phyloP scores from a whole-genome alignment of 2,329 filamentous ascomycete genomes.

The Fusarium sp. region DNA sequence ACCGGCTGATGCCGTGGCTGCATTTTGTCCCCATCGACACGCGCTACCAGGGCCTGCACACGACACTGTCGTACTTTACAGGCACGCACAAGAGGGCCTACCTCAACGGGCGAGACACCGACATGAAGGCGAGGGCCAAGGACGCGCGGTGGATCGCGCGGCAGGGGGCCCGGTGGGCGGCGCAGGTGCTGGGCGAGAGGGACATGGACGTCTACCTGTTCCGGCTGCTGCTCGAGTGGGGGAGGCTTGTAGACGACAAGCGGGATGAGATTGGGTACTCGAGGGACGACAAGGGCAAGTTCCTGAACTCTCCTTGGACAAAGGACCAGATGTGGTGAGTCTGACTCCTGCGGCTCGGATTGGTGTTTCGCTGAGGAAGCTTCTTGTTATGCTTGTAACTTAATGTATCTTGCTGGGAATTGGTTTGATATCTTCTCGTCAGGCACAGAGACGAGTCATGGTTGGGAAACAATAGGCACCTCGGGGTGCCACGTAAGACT shows the following conservation, averaged over 20 bases:
- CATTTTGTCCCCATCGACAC: slow-evolving; percentile 85
- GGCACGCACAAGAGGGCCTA: slow-evolving; percentile 60
- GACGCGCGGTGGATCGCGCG: slow-evolving; percentile 74
- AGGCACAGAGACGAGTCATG: neutral
- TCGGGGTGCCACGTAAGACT: neutral
- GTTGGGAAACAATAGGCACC: neutral
- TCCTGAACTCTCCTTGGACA: slow-evolving; percentile 46
- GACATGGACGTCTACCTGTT: slow-evolving; percentile 88
- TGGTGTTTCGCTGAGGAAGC: neutral
- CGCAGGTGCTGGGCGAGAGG: slow-evolving; percentile 70
- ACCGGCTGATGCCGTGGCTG: slow-evolving; percentile 78
- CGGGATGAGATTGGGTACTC: slow-evolving; percentile 58
- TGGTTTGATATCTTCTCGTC: neutral
- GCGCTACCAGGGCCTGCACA: slow-evolving; percentile 78
- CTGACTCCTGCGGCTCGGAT: neutral
- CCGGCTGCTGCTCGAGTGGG: slow-evolving; percentile 81
- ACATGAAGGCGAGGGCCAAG: slow-evolving; percentile 57
- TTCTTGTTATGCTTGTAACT: neutral
- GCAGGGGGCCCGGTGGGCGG: slow-evolving; percentile 73
- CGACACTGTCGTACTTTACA: slow-evolving; percentile 78
- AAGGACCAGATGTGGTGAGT: slow-evolving; percentile 36
- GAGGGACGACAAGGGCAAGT: slow-evolving; percentile 42
- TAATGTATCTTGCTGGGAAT: neutral
- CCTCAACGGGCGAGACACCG: slow-evolving; percentile 57
- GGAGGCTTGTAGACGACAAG: slow-evolving; percentile 71